Evolutionary conservation across 2,329 filamentous ascomycete genomes (phyloP).

Genomic region (Fusarium begoniae): DNA sequence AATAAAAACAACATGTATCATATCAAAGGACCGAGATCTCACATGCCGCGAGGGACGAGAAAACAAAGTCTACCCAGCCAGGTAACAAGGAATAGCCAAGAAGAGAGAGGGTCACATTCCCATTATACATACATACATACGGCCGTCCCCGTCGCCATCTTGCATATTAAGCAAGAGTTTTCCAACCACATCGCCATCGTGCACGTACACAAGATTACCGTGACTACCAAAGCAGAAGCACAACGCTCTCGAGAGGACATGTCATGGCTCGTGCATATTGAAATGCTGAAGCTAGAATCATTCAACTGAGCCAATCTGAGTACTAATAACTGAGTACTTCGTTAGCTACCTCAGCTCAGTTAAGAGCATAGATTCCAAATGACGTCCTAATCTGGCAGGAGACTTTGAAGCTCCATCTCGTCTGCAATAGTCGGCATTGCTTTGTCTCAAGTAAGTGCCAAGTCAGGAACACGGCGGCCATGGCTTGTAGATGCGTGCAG

Average conservation of each 20-base stretch:
- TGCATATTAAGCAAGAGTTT: background rate
- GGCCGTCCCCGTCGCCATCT: background rate
- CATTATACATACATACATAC: background rate
- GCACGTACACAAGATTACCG: background rate
- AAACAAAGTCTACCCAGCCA: background rate
- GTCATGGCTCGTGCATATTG: background rate
- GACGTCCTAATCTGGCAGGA: background rate
- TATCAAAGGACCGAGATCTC: background rate
- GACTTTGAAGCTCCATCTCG: background rate
- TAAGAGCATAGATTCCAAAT: background rate
- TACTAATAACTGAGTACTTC: too few species aligned
- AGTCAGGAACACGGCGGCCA: background rate
- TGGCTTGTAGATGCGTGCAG: background rate
- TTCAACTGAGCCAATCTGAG: background rate
- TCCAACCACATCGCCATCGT: background rate
- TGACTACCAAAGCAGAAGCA: background rate
- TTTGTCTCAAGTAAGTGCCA: background rate
- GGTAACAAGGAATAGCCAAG: background rate
- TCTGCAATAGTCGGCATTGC: background rate
- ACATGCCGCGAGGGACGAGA: background rate
- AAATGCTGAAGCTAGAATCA: background rate
- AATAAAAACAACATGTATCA: background rate
- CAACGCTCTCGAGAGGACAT: background rate
- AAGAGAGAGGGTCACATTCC: background rate
- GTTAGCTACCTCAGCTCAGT: background rate